These are phyloP conservation scores for Cryphonectria nitschkei DNA, from an alignment of 2,329 filamentous ascomycete species.

Conservation along the genomic window DNA sequence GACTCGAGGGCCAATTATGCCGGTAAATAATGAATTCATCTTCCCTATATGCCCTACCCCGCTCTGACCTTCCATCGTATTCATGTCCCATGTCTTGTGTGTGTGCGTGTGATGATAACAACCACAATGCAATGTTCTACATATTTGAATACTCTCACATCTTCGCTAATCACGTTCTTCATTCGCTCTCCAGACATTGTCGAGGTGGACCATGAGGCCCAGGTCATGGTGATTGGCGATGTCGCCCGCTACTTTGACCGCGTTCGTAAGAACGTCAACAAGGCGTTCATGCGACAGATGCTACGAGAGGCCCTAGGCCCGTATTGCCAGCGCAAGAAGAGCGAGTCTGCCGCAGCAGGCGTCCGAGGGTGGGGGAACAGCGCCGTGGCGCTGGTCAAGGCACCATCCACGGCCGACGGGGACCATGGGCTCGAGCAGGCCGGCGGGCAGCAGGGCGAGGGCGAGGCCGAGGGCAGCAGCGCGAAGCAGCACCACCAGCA, in stretches of 20 bases:
- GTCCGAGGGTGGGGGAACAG: conserved; percentile 28
- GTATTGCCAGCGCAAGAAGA: conserved; percentile 37
- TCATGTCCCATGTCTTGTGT: too few species aligned
- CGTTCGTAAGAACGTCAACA: conserved; percentile 43
- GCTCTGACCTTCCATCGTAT: too few species aligned
- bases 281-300: conserved; percentile 43
- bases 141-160: not conserved
- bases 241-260: conserved; percentile 43
- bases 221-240: conserved; percentile 42
- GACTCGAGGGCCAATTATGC: conserved; percentile 44
- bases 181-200: conserved; percentile 33
- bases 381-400: conserved; percentile 24
- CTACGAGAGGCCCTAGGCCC: conserved; percentile 40
- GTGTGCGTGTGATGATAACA: too few species aligned
- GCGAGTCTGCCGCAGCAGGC: conserved; percentile 27
- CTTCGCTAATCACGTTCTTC: too few species aligned
- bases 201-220: conserved; percentile 41
- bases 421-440: not conserved
- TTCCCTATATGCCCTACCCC: too few species aligned
- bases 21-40: conserved; percentile 20
- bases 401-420: not conserved
- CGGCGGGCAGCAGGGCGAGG: not conserved
- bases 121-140: not conserved
- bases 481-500: not conserved
- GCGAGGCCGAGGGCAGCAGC: not conserved